These are phyloP conservation scores for Paramecium sexaurelia DNA, from an alignment of 73 alveolate genomes.

Conservation along the genomic window DNA sequence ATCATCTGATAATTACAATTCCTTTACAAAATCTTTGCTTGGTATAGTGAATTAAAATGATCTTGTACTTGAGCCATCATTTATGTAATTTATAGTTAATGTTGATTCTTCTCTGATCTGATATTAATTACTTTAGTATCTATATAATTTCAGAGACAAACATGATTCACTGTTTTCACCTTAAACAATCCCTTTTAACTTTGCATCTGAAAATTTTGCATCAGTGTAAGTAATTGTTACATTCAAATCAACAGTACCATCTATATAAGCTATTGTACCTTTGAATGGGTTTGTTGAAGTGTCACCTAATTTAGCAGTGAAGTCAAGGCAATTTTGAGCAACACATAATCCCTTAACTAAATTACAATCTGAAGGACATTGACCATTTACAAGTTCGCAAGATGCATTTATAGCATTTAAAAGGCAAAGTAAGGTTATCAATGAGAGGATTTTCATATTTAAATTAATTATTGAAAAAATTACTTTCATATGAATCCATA, in stretches of 20 bases:
- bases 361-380: neutral
- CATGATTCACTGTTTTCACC: neutral
- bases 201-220: neutral
- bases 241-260: neutral
- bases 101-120: neutral
- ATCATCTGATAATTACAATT: neutral
- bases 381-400: neutral
- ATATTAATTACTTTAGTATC: neutral
- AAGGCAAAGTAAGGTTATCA: neutral
- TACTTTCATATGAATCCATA: neutral
- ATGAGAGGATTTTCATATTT: neutral
- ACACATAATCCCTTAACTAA: neutral
- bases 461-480: neutral
- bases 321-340: neutral
- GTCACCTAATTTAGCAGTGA: neutral
- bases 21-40: neutral
- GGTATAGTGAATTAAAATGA: neutral
- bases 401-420: neutral
- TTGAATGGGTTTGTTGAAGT: neutral
- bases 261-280: neutral
- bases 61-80: neutral
- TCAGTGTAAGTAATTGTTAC: neutral
- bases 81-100: neutral
- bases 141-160: neutral
- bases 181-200: neutral